Conservation (phyloP, 805 yeast species). For the Cyberlindnera maritima region DNA sequence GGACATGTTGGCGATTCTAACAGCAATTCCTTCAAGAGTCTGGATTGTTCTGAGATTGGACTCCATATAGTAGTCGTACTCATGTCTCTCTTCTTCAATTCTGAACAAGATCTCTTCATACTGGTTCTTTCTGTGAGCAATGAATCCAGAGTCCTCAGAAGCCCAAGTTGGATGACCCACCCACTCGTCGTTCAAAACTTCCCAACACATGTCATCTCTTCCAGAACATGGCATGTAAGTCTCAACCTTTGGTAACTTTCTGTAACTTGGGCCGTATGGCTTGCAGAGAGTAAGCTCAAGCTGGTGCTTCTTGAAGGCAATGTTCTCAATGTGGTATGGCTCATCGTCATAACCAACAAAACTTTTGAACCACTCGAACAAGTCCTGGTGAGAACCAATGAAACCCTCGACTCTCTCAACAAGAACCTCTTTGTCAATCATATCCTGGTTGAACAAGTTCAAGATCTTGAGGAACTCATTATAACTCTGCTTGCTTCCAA, state of each 20-base stretch:
- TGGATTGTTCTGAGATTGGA: conserved; percentile 93
- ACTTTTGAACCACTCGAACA: conserved; percentile 86
- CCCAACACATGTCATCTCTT: conserved; percentile 99
- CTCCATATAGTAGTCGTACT: conserved; percentile 94
- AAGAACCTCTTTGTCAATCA: conserved; percentile 77
- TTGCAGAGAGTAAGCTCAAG: conserved; percentile 87
- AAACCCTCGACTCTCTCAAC: conserved; percentile 84
- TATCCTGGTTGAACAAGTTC: conserved; percentile 85
- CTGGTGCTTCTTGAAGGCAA: conserved; percentile 83
- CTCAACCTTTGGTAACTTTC: conserved; percentile 89
- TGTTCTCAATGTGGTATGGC: conserved; percentile 85
- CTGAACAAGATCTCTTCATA: conserved; percentile 94
- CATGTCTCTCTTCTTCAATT: conserved; percentile 97
- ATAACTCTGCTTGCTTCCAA: conserved; percentile 86
- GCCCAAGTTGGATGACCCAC: conserved; percentile 99
- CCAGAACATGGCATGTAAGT: conserved; percentile 98
- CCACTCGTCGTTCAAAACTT: conserved; percentile 97
- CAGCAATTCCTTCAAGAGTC: conserved; percentile 91
- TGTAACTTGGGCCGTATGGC: conserved; percentile 92
- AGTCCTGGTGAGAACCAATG: conserved; percentile 75
- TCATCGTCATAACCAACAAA: conserved; percentile 87
- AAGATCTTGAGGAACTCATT: conserved; percentile 88
- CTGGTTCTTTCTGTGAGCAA: conserved; percentile 98
- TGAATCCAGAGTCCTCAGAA: conserved; percentile 97
- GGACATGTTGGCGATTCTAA: conserved; percentile 89